Percentiles rank a stretch among this genome's conserved stretches.
Evolutionary conservation across 305 asterid genomes (phyloP).

Genomic region (Andrographis paniculata): DNA sequence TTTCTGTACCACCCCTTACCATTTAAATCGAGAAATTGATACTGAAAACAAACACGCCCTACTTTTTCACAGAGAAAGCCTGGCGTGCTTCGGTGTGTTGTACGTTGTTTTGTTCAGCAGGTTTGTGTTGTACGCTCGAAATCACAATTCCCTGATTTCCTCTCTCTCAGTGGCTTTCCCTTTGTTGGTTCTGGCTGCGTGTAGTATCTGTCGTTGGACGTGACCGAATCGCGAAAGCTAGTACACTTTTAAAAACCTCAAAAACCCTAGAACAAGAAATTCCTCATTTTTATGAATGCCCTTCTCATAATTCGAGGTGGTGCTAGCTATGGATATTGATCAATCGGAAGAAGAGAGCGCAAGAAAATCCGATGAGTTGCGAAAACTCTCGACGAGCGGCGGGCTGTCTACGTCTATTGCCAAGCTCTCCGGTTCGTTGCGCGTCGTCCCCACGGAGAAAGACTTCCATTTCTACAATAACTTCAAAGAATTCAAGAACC

Average conservation of each 20-base stretch:
- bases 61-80: too few species aligned
- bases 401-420: slow-evolving; percentile 44
- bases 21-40: too few species aligned
- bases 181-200: too few species aligned
- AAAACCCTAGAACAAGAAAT: slow-evolving; percentile 29
- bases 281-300: background rate
- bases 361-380: slow-evolving; percentile 31
- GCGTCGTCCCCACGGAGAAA: slow-evolving; percentile 54
- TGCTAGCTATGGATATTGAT: slow-evolving; percentile 47
- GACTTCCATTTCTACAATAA: slow-evolving; percentile 91
- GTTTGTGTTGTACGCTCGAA: too few species aligned
- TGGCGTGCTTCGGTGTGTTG: too few species aligned
- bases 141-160: too few species aligned
- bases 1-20: too few species aligned
- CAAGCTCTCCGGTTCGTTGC: slow-evolving; percentile 77
- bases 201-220: too few species aligned
- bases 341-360: slow-evolving; percentile 37
- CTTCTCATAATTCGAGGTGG: background rate
- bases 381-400: slow-evolving; percentile 36
- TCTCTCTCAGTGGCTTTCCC: too few species aligned
- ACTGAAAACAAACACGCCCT: too few species aligned
- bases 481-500: slow-evolving; percentile 67
- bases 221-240: background rate
- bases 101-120: too few species aligned
- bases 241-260: slow-evolving; percentile 18